These are phyloP conservation scores for Aurantiochytrium sp. DNA, from an alignment of 108 stramenopile species.

Conservation along the genomic window DNA sequence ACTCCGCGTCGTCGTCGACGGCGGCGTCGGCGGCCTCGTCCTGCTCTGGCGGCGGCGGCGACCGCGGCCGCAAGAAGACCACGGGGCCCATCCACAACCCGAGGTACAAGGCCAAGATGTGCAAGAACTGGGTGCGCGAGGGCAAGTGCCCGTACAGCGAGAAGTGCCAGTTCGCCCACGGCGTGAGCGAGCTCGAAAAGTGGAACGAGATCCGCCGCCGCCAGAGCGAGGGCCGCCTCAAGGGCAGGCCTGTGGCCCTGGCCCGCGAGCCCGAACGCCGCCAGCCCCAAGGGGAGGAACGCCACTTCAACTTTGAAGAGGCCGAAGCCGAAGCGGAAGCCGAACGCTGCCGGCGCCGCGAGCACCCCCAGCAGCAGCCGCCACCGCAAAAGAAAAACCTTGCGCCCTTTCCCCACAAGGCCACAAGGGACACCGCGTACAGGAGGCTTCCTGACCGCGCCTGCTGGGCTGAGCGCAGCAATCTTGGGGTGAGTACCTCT, in stretches of 20 bases:
- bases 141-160: slow-evolving; percentile 15
- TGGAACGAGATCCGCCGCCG: not conserved
- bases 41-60: too few species aligned
- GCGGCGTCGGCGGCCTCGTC: too few species aligned
- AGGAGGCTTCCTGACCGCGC: not conserved
- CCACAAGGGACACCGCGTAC: not conserved
- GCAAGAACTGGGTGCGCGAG: not conserved
- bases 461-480: not conserved
- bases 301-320: not conserved
- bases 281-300: not conserved
- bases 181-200: not conserved
- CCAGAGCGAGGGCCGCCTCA: not conserved
- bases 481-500: too few species aligned
- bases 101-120: slow-evolving; percentile 20
- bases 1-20: too few species aligned
- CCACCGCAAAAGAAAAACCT: too few species aligned
- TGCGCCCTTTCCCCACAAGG: too few species aligned
- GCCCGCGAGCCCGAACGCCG: not conserved
- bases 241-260: not conserved
- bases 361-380: too few species aligned
- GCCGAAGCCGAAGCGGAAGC: not conserved
- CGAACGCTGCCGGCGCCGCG: too few species aligned
- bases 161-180: slow-evolving; percentile 13
- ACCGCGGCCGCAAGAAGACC: not conserved
- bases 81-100: not conserved